These are phyloP conservation scores for Calonectria montana DNA, from an alignment of 2,329 filamentous ascomycete genomes.

Conservation along the genomic window DNA sequence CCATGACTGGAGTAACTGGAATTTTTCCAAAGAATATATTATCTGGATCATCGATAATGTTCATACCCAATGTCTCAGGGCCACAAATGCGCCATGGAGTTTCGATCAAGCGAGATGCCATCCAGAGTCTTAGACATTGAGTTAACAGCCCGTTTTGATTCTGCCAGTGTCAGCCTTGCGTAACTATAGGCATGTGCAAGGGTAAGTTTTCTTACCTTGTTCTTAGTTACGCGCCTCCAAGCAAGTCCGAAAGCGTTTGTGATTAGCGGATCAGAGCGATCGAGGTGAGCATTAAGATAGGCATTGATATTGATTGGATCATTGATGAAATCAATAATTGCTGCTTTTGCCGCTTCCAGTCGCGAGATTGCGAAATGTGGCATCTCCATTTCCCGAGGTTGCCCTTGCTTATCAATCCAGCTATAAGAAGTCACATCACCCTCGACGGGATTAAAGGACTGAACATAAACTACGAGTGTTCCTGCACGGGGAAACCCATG, in stretches of 20 bases:
- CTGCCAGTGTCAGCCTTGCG: not conserved
- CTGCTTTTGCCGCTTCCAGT: not conserved
- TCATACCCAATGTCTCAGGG: not conserved
- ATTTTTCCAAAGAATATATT: not conserved
- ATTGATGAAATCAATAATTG: not conserved
- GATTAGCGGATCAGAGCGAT: not conserved
- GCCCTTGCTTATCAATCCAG: not conserved
- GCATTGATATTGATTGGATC: not conserved
- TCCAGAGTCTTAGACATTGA: not conserved
- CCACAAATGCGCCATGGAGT: not conserved
- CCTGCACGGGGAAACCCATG: not conserved
- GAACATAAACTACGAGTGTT: not conserved
- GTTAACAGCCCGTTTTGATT: not conserved
- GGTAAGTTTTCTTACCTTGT: not conserved
- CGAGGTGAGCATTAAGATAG: not conserved
- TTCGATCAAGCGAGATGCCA: not conserved
- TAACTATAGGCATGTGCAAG: not conserved
- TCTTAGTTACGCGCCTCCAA: not conserved
- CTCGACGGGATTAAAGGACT: not conserved
- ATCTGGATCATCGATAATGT: not conserved
- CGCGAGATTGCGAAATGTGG: not conserved
- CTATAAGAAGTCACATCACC: not conserved
- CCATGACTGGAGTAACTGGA: not conserved
- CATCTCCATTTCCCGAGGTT: not conserved
- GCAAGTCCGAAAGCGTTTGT: not conserved